These are phyloP conservation scores for Lactarius indigo DNA, from an alignment of 768 basidiomycete species.

Conservation along the genomic window DNA sequence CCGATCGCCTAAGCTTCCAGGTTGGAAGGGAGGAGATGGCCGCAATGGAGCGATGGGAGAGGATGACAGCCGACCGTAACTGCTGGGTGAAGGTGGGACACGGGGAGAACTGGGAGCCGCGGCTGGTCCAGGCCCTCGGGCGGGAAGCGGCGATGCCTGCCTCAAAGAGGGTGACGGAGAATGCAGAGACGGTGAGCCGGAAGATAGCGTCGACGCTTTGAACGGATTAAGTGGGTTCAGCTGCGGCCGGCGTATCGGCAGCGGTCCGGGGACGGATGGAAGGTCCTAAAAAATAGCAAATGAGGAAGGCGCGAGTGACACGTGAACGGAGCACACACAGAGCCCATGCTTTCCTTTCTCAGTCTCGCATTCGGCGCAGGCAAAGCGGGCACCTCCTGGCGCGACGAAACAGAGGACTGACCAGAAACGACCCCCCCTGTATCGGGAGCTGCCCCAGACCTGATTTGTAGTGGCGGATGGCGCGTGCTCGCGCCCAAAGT, in stretches of 20 bases:
- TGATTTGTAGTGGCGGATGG: slow-evolving; percentile 35
- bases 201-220: slow-evolving; percentile 48
- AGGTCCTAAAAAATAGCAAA: slow-evolving; percentile 31
- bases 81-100: slow-evolving; percentile 39
- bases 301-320: slow-evolving; percentile 6
- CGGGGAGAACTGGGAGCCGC: slow-evolving; percentile 38
- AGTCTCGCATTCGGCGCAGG: slow-evolving; percentile 36
- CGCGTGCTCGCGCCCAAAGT: slow-evolving; percentile 36
- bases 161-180: slow-evolving; percentile 47
- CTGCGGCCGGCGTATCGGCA: slow-evolving; percentile 45
- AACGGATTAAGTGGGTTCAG: slow-evolving; percentile 45
- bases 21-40: slow-evolving; percentile 39
- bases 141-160: slow-evolving; percentile 43
- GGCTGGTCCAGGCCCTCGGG: slow-evolving; percentile 35
- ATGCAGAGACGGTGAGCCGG: slow-evolving; percentile 45
- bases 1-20: slow-evolving; percentile 43
- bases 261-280: slow-evolving; percentile 37
- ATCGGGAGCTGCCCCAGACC: slow-evolving; percentile 9
- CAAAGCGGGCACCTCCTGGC: slow-evolving; percentile 25
- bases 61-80: slow-evolving; percentile 30
- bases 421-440: slow-evolving; percentile 36
- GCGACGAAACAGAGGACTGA: slow-evolving; percentile 41
- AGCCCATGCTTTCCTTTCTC: slow-evolving; percentile 48
- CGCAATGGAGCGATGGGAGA: slow-evolving; percentile 37
- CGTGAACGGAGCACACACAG: slow-evolving; percentile 30